Conservation (phyloP, 2,329 filamentous ascomycete genomes). For the Aspergillus oerlinghausenensis region DNA sequence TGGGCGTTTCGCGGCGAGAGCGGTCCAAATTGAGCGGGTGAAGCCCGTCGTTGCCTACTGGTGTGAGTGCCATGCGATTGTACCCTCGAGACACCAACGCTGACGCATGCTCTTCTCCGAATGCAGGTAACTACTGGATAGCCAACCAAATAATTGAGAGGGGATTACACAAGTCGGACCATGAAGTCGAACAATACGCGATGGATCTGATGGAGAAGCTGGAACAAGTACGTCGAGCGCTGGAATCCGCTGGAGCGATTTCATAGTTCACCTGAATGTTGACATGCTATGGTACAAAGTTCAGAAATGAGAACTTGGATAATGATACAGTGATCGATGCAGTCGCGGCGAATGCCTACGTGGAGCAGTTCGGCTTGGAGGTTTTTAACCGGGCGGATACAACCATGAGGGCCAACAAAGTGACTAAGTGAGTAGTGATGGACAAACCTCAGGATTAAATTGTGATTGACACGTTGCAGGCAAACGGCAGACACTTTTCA, state of each 20-base stretch:
- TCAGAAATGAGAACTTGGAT: conserved; percentile 65
- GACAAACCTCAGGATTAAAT: conserved; percentile 6
- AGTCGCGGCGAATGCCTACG: conserved; percentile 78
- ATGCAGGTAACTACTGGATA: conserved; percentile 78
- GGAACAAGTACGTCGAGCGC: conserved; percentile 57
- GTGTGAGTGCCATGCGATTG: conserved; percentile 58
- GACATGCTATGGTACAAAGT: conserved; percentile 39
- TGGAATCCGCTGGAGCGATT: background rate
- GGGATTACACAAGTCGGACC: conserved; percentile 70
- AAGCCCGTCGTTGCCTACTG: conserved; percentile 92
- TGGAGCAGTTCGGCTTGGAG: conserved; percentile 89
- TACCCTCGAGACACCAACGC: conserved; percentile 8
- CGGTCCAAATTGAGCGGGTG: conserved; percentile 73
- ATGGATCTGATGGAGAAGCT: conserved; percentile 84
- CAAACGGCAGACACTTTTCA: conserved; percentile 93
- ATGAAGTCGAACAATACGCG: conserved; percentile 76
- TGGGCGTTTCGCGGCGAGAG: conserved; percentile 76
- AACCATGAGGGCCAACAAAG: conserved; percentile 75
- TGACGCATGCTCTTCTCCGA: conserved; percentile 10
- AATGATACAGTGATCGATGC: conserved; percentile 87
- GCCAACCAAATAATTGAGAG: conserved; percentile 85
- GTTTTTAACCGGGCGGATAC: conserved; percentile 81
- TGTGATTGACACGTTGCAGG: conserved; percentile 41
- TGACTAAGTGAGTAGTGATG: conserved; percentile 59
- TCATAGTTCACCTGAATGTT: conserved; percentile 2